These are phyloP conservation scores for Xenoacremonium recifei DNA, from an alignment of 2,329 filamentous ascomycete species.

Conservation along the genomic window DNA sequence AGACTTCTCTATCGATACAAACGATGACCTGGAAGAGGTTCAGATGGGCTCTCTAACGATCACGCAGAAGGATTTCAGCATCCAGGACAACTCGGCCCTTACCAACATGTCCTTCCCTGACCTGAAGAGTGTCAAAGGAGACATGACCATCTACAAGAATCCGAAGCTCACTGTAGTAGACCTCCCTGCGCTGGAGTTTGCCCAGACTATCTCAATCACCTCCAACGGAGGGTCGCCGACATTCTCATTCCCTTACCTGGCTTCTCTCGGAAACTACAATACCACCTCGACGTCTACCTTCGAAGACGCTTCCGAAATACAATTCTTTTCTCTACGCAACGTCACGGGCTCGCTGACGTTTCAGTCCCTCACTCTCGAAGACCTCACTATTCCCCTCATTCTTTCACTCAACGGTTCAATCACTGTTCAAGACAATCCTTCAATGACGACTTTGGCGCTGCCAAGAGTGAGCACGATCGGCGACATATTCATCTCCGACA, in stretches of 20 bases:
- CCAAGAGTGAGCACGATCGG: slow-evolving; percentile 19
- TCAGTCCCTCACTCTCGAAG: slow-evolving; percentile 16
- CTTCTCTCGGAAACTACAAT: slow-evolving; percentile 21
- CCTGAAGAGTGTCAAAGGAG: slow-evolving; percentile 22
- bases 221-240: slow-evolving; percentile 18
- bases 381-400: slow-evolving; percentile 23
- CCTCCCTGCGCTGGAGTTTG: slow-evolving; percentile 21
- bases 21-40: slow-evolving; percentile 17
- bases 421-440: slow-evolving; percentile 22
- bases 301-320: slow-evolving; percentile 13
- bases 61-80: slow-evolving; percentile 19
- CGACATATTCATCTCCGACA: slow-evolving; percentile 20
- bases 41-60: slow-evolving; percentile 15
- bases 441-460: slow-evolving; percentile 21
- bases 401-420: slow-evolving; percentile 23
- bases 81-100: slow-evolving; percentile 21
- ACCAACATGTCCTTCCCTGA: slow-evolving; percentile 19
- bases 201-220: slow-evolving; percentile 23
- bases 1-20: slow-evolving; percentile 25
- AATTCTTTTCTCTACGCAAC: slow-evolving; percentile 21
- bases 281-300: slow-evolving; percentile 24
- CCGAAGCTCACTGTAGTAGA: slow-evolving; percentile 14
- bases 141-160: slow-evolving; percentile 24
- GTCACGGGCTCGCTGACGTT: slow-evolving; percentile 24
- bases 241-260: slow-evolving; percentile 19